Conservation (phyloP, 768 basidiomycete genomes). For the Xerocomellus chrysenteron region DNA sequence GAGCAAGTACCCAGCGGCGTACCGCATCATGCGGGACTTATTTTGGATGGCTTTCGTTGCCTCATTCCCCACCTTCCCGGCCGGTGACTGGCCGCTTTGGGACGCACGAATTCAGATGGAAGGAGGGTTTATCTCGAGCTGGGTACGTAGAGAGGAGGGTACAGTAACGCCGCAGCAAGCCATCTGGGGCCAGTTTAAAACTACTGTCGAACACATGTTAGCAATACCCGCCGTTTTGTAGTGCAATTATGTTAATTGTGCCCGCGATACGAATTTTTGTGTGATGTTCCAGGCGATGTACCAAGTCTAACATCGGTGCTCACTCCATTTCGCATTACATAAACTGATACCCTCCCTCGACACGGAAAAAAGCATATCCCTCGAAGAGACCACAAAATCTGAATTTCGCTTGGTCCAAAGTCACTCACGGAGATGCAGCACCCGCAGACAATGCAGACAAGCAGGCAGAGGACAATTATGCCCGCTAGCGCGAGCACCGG, state of each 20-base stretch:
- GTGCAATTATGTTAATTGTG: too few species aligned
- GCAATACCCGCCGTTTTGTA: too few species aligned
- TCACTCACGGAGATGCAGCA: slow-evolving; percentile 79
- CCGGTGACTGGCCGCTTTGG: not conserved
- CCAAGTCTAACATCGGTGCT: too few species aligned
- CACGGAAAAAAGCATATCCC: slow-evolving; percentile 85
- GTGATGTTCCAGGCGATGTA: too few species aligned
- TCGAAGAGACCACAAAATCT: slow-evolving; percentile 95
- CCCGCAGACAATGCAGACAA: slow-evolving; percentile 76
- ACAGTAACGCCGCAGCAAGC: not conserved
- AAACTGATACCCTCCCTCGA: too few species aligned
- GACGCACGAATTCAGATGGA: not conserved
- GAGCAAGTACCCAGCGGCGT: not conserved
- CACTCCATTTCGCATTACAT: too few species aligned
- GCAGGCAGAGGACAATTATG: slow-evolving; percentile 85
- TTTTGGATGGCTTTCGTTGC: slow-evolving; percentile 3
- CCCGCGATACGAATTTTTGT: too few species aligned
- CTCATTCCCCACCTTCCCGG: not conserved
- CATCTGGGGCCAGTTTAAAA: not conserved
- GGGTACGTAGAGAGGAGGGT: not conserved
- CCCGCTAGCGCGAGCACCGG: slow-evolving; percentile 57
- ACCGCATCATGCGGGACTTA: not conserved
- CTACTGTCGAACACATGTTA: not conserved
- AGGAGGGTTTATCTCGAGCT: not conserved
- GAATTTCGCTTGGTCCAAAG: slow-evolving; percentile 89